These are phyloP conservation scores for Eruca vesicaria DNA, from an alignment of 441 rosid genomes.

Conservation along the genomic window DNA sequence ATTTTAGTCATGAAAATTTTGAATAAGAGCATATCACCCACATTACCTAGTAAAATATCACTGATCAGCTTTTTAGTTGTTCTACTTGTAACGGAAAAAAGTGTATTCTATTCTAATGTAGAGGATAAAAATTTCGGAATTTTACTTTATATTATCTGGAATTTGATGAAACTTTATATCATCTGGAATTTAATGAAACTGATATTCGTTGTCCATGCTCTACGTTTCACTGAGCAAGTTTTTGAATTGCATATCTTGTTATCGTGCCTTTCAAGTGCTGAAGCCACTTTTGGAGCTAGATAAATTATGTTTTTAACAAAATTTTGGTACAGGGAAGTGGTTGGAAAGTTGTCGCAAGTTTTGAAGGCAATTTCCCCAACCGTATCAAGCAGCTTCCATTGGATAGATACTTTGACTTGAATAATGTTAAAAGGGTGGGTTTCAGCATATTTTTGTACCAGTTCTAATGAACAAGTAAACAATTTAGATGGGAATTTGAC, in stretches of 20 bases:
- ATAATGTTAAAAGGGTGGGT: slow-evolving; percentile 63
- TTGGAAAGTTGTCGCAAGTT: slow-evolving; percentile 71
- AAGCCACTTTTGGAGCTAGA: slow-evolving; percentile 2
- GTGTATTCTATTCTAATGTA: background rate
- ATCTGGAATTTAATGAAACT: background rate
- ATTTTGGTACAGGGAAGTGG: slow-evolving; percentile 54
- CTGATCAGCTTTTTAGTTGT: background rate
- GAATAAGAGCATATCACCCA: background rate
- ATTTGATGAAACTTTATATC: background rate
- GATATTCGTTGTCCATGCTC: background rate
- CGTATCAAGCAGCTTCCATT: slow-evolving; percentile 62
- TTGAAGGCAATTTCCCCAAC: slow-evolving; percentile 65
- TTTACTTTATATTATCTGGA: background rate
- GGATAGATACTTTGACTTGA: slow-evolving; percentile 66
- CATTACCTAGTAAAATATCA: slow-evolving; percentile 1
- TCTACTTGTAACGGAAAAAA: slow-evolving; percentile 1
- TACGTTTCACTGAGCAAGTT: background rate
- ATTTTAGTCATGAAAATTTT: background rate
- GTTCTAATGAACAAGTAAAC: slow-evolving; percentile 19
- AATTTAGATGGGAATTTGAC: slow-evolving; percentile 4
- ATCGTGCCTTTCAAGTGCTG: slow-evolving; percentile 10
- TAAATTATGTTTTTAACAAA: slow-evolving; percentile 8
- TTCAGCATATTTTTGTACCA: background rate
- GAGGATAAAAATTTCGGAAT: background rate
- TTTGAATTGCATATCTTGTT: slow-evolving; percentile 14